Conservation (phyloP, 768 basidiomycete species). For the Boletellus ananiceps region DNA sequence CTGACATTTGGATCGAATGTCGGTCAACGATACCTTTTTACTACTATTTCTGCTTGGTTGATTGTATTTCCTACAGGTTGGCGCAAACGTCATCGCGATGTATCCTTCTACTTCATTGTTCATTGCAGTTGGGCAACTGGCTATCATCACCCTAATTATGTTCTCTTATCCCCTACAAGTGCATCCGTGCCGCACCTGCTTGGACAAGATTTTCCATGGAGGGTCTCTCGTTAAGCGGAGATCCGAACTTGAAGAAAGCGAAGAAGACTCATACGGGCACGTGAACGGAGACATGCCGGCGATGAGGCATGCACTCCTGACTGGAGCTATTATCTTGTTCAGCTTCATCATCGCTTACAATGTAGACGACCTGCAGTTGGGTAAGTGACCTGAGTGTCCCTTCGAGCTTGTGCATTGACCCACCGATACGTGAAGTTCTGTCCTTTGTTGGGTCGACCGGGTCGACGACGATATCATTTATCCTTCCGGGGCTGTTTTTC, state of each 20-base stretch:
- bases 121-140: conserved; percentile 89
- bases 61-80: conserved; percentile 48
- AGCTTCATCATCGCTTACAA: conserved; percentile 76
- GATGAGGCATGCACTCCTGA: conserved; percentile 66
- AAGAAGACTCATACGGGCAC: conserved; percentile 52
- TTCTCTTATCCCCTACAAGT: conserved; percentile 95
- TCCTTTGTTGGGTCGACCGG: conserved; percentile 97
- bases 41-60: background rate
- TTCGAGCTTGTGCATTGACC: conserved; percentile 10
- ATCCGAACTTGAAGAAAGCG: conserved; percentile 38
- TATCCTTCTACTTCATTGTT: conserved; percentile 87
- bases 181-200: conserved; percentile 85
- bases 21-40: conserved; percentile 13
- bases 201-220: conserved; percentile 81
- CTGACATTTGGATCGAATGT: conserved; percentile 89
- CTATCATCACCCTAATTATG: conserved; percentile 85
- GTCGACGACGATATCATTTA: conserved; percentile 95
- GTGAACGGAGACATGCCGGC: conserved; percentile 57
- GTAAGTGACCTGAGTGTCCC: conserved; percentile 37
- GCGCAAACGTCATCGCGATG: conserved; percentile 93
- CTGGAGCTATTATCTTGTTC: conserved; percentile 54
- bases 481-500: conserved; percentile 89
- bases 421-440: conserved; percentile 52
- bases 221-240: conserved; percentile 34
- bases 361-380: conserved; percentile 72